phyloP scores from a whole-genome alignment of 2,329 filamentous ascomycete species.

The Cercospora berteroae region DNA sequence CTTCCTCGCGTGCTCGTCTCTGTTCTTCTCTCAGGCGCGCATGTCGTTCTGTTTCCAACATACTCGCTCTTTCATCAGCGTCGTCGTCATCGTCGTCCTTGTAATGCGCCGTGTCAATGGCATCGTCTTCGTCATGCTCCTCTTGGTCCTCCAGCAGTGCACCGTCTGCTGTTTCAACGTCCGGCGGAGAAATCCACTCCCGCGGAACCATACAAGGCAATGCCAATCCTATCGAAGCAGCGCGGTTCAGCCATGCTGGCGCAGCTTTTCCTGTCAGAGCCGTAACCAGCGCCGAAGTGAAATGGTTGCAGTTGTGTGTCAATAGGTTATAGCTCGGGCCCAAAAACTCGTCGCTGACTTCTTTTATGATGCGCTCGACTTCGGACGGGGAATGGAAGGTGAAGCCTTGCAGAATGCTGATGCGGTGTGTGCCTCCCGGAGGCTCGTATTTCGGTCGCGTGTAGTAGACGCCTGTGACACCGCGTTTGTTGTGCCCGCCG shows the following conservation, averaged over 20 bases:
- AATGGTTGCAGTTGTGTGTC: slow-evolving; percentile 85
- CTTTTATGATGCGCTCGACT: slow-evolving; percentile 67
- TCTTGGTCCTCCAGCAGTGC: slow-evolving; percentile 60
- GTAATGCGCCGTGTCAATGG: slow-evolving; percentile 22
- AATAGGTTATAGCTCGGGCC: slow-evolving; percentile 78
- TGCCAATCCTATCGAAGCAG: slow-evolving; percentile 77
- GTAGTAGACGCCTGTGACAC: slow-evolving; percentile 78
- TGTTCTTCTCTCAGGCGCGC: slow-evolving; percentile 32
- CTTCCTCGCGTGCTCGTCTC: slow-evolving; percentile 29
- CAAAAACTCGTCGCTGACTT: slow-evolving; percentile 68
- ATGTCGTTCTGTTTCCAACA: slow-evolving; percentile 25
- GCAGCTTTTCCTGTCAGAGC: slow-evolving; percentile 68
- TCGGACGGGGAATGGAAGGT: slow-evolving; percentile 67
- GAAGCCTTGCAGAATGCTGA: slow-evolving; percentile 75
- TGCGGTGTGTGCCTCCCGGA: slow-evolving; percentile 73
- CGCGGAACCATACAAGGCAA: slow-evolving; percentile 78
- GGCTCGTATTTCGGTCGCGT: slow-evolving; percentile 67
- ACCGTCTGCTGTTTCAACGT: slow-evolving; percentile 70
- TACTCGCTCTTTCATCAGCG: slow-evolving; percentile 8
- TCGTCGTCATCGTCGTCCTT: slow-evolving; percentile 7
- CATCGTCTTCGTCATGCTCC: slow-evolving; percentile 48
- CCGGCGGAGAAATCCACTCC: slow-evolving; percentile 78
- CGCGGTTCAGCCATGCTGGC: slow-evolving; percentile 76
- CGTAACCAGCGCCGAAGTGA: slow-evolving; percentile 73
- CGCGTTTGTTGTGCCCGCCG: slow-evolving; percentile 71